Evolutionary conservation across 371 early-diverging fungal genomes (phyloP).

Genomic region (Rhizopus stolonifer): DNA sequence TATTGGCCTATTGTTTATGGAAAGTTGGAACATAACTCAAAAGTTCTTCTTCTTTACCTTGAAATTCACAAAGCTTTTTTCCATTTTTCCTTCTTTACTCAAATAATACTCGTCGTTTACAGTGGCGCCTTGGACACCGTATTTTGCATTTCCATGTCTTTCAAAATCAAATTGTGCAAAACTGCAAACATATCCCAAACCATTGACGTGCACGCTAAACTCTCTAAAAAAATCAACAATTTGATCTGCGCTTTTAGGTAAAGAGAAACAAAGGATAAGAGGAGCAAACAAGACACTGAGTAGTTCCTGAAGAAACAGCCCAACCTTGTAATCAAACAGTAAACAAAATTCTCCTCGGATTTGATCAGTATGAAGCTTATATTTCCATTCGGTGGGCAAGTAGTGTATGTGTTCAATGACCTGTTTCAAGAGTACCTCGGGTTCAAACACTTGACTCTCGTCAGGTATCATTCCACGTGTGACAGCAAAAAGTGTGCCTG

Average conservation of each 20-base stretch:
- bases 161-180: constrained; percentile 93
- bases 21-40: background rate
- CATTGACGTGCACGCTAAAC: constrained; percentile 88
- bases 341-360: constrained; percentile 80
- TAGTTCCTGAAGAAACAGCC: constrained; percentile 81
- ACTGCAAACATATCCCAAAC: constrained; percentile 92
- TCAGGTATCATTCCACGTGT: constrained; percentile 85
- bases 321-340: constrained; percentile 79
- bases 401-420: constrained; percentile 91
- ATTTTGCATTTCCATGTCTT: constrained; percentile 80
- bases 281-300: constrained; percentile 85
- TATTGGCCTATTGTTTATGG: constrained; percentile 55
- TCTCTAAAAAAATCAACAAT: constrained; percentile 94
- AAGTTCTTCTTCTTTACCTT: constrained; percentile 57
- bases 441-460: constrained; percentile 78
- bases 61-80: constrained; percentile 92
- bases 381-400: constrained; percentile 85
- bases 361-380: constrained; percentile 79
- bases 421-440: constrained; percentile 69
- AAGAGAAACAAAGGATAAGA: constrained; percentile 75
- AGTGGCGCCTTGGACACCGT: constrained; percentile 71
- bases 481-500: constrained; percentile 83
- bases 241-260: constrained; percentile 76
- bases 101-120: constrained; percentile 57
- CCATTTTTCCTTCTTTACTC: constrained; percentile 95